Conservation (phyloP, 1,284 basidiomycete species). For the Rhodotorula sp. region DNA sequence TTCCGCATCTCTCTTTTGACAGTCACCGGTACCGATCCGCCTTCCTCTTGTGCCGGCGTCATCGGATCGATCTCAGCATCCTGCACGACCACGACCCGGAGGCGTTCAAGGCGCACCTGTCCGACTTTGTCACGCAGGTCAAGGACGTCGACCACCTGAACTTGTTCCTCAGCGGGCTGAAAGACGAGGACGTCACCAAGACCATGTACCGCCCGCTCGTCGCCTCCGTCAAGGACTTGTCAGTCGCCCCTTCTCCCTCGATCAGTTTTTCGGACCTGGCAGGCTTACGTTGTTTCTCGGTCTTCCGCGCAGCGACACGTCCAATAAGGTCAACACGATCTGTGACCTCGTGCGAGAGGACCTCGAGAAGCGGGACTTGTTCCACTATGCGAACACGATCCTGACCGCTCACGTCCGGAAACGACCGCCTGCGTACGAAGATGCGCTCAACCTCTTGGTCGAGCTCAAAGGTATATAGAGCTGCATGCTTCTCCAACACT, state of each 20-base stretch:
- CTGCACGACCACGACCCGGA: slow-evolving; percentile 75
- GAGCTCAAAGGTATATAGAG: slow-evolving; percentile 64
- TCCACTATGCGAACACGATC: slow-evolving; percentile 84
- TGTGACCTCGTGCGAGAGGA: slow-evolving; percentile 76
- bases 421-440: slow-evolving; percentile 85
- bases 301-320: slow-evolving; percentile 49
- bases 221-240: not conserved
- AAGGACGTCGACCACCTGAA: slow-evolving; percentile 89
- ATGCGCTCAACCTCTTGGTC: slow-evolving; percentile 74
- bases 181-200: slow-evolving; percentile 55
- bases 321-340: slow-evolving; percentile 62
- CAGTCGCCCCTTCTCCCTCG: not conserved
- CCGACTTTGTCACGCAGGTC: slow-evolving; percentile 77
- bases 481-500: not conserved
- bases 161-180: slow-evolving; percentile 81
- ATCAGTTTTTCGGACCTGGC: too few species aligned
- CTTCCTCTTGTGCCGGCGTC: slow-evolving; percentile 85
- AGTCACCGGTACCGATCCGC: slow-evolving; percentile 70
- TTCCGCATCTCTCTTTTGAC: not conserved
- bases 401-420: slow-evolving; percentile 92
- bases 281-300: not conserved
- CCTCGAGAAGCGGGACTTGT: slow-evolving; percentile 69
- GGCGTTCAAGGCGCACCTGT: slow-evolving; percentile 65
- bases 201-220: slow-evolving; percentile 49
- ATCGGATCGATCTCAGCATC: slow-evolving; percentile 87